Base-by-base conservation (phyloP, 176 grass and related monocot genomes). In the Aegilops bicornis region DNA sequence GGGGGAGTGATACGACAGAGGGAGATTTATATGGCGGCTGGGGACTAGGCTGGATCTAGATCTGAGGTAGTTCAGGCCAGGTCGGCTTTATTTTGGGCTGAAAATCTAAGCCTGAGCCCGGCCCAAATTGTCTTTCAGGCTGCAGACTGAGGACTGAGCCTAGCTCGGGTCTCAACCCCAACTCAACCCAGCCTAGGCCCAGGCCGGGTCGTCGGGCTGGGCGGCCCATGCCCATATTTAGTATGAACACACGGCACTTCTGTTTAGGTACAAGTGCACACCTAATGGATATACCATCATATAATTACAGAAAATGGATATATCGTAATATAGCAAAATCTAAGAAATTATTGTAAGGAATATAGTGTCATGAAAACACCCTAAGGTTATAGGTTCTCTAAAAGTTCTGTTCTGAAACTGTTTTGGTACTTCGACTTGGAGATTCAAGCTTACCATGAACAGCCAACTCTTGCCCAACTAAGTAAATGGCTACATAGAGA, bases 391-490 rank as follows among this genome's bases (percentile, higher is more conserved):
- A 31, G 23, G 25, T 66, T 69, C 14, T 60, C 42, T 33, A 35
- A 36, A 87, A 45, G 43, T 58, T 56, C 30, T 64, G 61, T 37
- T 56, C 76, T 40, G 7, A 27, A 77, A 33, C 47, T 77, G 47
- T 54, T 52, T 56, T 77, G 3, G 25, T 65, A 73, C 45, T n/a
- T 8, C n/a, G 27, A 11, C 59, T 73, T 35, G 63, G 72, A 90
- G 52, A 9, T 23, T 54, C 64, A 58, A 52, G 31, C 42, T 83
- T 82, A 45, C 39, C 43, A 66, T 32, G 22, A 83, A 83, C n/a
- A 87, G 3, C 71, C 31, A 22, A 84, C 62, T 42, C 72, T 64
- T 84, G 22, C 54, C 25, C 17, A 84, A 86, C 37, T 39, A 79
- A 79, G 3, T 80, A 85, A 64, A 85, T 32, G 22, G 59, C 40